These are phyloP conservation scores for Rhizoclosmatium sp. DNA, from an alignment of 192 early-diverging fungal genomes.

Conservation along the genomic window DNA sequence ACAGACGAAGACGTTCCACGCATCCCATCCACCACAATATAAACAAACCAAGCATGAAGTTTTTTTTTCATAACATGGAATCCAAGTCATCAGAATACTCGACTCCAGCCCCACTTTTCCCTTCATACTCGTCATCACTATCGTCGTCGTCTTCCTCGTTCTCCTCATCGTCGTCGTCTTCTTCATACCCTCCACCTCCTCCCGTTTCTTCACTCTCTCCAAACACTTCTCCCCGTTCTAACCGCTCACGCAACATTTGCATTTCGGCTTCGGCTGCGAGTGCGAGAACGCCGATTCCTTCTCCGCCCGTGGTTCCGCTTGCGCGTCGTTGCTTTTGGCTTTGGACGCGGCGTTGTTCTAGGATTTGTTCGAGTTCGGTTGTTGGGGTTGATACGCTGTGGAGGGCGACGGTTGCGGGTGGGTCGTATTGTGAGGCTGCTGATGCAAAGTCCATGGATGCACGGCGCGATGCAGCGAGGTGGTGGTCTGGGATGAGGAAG, in stretches of 20 bases:
- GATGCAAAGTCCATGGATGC: too few species aligned
- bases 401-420: background rate
- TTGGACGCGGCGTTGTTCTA: background rate
- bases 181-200: background rate
- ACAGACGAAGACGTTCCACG: too few species aligned
- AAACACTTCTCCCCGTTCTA: background rate
- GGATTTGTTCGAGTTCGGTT: background rate
- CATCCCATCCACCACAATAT: too few species aligned
- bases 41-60: too few species aligned
- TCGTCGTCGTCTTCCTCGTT: background rate
- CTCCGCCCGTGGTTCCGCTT: slow-evolving; percentile 8
- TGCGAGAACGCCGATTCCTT: background rate
- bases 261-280: slow-evolving; percentile 18
- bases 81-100: too few species aligned
- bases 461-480: too few species aligned
- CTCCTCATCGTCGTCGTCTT: background rate
- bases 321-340: slow-evolving; percentile 12
- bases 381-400: background rate
- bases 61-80: too few species aligned
- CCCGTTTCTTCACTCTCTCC: background rate
- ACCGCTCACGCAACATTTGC: background rate
- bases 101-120: background rate
- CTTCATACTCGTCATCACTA: background rate
- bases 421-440: background rate
- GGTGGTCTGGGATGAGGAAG: too few species aligned